A percentile compares a stretch with the other conserved stretches of the same genome.
Evolutionary conservation across 805 yeast genomes (phyloP).

Genomic region (Nakazawaea pomicola): DNA sequence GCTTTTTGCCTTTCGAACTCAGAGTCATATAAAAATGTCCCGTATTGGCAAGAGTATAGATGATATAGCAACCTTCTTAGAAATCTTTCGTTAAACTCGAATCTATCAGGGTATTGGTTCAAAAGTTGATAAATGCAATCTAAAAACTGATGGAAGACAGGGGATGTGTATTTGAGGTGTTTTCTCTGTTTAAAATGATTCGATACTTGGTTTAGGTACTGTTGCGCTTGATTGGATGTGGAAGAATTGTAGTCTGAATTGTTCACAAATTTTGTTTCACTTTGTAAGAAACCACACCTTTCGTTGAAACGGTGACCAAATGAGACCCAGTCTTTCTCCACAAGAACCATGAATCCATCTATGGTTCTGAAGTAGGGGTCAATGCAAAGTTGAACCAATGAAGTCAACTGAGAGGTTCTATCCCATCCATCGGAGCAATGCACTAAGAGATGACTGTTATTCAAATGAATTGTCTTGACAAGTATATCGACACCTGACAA

Average conservation of each 20-base stretch:
- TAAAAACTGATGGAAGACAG: slow-evolving; percentile 89
- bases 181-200: slow-evolving; percentile 44
- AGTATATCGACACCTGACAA: slow-evolving; percentile 74
- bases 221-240: slow-evolving; percentile 33
- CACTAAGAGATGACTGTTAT: slow-evolving; percentile 75
- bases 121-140: slow-evolving; percentile 83
- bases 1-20: slow-evolving; percentile 57
- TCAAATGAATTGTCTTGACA: slow-evolving; percentile 75
- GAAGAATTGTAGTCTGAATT: slow-evolving; percentile 27
- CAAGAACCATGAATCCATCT: slow-evolving; percentile 77
- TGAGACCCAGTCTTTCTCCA: slow-evolving; percentile 94
- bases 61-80: slow-evolving; percentile 82
- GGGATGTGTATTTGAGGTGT: slow-evolving; percentile 65
- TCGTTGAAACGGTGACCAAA: slow-evolving; percentile 91
- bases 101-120: slow-evolving; percentile 62
- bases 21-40: slow-evolving; percentile 75
- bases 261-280: slow-evolving; percentile 45
- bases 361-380: slow-evolving; percentile 88
- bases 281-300: slow-evolving; percentile 69
- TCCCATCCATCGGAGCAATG: slow-evolving; percentile 99
- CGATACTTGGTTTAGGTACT: slow-evolving; percentile 43
- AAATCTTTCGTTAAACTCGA: slow-evolving; percentile 88
- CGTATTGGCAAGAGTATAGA: slow-evolving; percentile 90
- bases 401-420: slow-evolving; percentile 84
- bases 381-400: slow-evolving; percentile 77